Percentiles rank a stretch among this genome's conserved stretches.
These are phyloP conservation scores for Trichosporon ovoides DNA, from an alignment of 1,284 basidiomycete species.

Conservation along the genomic window DNA sequence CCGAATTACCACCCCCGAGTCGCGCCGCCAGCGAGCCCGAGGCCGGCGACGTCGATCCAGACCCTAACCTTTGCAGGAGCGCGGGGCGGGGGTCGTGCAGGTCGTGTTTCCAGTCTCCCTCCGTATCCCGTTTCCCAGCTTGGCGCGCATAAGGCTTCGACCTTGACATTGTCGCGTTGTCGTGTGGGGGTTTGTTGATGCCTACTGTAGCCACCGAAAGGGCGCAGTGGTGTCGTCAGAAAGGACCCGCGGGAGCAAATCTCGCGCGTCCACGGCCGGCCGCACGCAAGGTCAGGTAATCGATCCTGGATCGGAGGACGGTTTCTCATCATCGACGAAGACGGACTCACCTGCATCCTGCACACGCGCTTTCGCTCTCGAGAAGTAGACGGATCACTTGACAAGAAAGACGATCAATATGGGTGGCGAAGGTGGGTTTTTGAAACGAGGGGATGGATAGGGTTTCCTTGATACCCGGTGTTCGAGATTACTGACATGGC, in stretches of 20 bases:
- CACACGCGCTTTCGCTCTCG: too few relatives aligned
- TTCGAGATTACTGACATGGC: constrained; percentile 9
- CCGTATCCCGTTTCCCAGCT: constrained; percentile 24
- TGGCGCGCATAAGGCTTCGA: constrained; percentile 23
- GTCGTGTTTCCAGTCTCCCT: constrained; percentile 43
- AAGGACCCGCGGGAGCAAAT: too few relatives aligned
- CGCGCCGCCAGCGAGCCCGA: constrained; percentile 6
- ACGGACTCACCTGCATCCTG: too few relatives aligned
- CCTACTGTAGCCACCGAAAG: too few relatives aligned
- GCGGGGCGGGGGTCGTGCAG: constrained; percentile 25
- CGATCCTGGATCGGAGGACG: too few relatives aligned
- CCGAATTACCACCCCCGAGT: constrained; percentile 25
- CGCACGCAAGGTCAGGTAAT: too few relatives aligned
- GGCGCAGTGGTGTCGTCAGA: too few relatives aligned
- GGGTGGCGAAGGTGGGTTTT: constrained; percentile 44
- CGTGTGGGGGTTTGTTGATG: not conserved
- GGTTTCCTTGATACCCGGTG: not conserved
- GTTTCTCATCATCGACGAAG: too few relatives aligned
- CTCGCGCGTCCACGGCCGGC: too few relatives aligned
- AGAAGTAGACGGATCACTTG: too few relatives aligned
- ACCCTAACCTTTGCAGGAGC: constrained; percentile 22
- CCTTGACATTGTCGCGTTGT: constrained; percentile 14
- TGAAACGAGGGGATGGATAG: not conserved
- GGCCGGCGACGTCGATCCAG: constrained; percentile 10
- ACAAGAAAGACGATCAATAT: constrained; percentile 14